These are phyloP conservation scores for Leishmania martiniquensis DNA, from an alignment of 208 protist species.

Conservation along the genomic window DNA sequence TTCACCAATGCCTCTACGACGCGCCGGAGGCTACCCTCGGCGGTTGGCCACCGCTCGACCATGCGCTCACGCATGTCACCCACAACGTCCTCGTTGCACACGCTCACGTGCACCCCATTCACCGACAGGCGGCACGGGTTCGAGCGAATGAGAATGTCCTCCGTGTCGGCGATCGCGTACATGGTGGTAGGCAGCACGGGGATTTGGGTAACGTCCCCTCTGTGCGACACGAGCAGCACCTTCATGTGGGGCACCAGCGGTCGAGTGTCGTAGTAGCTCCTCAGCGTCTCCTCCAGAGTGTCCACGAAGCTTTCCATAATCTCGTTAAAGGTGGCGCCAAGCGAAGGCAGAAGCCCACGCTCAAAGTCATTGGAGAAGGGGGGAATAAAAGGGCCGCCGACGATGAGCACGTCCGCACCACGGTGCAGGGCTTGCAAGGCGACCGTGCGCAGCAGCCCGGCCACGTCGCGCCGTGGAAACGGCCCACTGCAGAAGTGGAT, in stretches of 20 bases:
- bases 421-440: slow-evolving; percentile 64
- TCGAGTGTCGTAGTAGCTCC: slow-evolving; percentile 54
- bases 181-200: slow-evolving; percentile 81
- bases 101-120: slow-evolving; percentile 84
- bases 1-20: slow-evolving; percentile 75
- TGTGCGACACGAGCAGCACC: slow-evolving; percentile 77
- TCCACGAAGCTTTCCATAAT: slow-evolving; percentile 64
- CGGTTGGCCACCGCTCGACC: slow-evolving; percentile 76
- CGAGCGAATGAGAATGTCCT: slow-evolving; percentile 69
- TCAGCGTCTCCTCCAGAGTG: slow-evolving; percentile 66
- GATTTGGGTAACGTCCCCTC: slow-evolving; percentile 77
- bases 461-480: slow-evolving; percentile 72
- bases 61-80: slow-evolving; percentile 70
- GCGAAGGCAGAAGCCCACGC: slow-evolving; percentile 42
- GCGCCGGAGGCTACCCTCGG: slow-evolving; percentile 79
- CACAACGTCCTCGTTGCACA: slow-evolving; percentile 85
- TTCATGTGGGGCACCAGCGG: slow-evolving; percentile 49
- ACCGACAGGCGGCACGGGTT: slow-evolving; percentile 83
- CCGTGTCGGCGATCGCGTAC: slow-evolving; percentile 70
- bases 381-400: slow-evolving; percentile 80
- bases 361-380: slow-evolving; percentile 68
- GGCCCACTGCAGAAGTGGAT: slow-evolving; percentile 90
- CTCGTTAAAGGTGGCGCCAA: slow-evolving; percentile 70
- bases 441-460: slow-evolving; percentile 52
- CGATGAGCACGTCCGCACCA: slow-evolving; percentile 78